Base-by-base conservation (phyloP, 768 basidiomycete genomes). In the Trametes cinnabarina region DNA sequence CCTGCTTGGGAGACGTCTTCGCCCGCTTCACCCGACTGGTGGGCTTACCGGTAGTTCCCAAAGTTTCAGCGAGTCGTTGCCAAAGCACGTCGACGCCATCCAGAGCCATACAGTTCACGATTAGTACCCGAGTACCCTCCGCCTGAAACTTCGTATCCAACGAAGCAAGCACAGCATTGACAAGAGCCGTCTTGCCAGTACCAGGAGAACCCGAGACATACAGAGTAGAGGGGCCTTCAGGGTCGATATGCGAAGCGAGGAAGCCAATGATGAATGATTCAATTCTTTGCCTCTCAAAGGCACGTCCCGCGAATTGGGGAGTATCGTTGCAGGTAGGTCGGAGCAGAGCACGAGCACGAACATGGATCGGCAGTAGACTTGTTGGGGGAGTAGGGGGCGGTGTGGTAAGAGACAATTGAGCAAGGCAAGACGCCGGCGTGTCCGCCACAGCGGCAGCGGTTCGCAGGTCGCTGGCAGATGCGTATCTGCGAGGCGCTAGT, bases 151-250 rank as follows among this genome's bases (percentile, higher is more conserved):
- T 71, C 25, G 80, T 61, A 8, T 74, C 71, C n/a, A 70, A 56
- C 2, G 60, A 57, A 19, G 70, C 71, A 20, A 94, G 69, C 26
- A 92, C 74, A 4, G 85, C 76, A 65, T 87, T 86, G 25, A 94
- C 82, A 3, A 96, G 76, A 0, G 92, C 93, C 1, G 92, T 95
- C 75, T 96, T 95, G 19, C 93, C 93, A 3, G 92, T 93, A 1
- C 95, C 96, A 3, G 94, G 94, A 1, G 92, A 84, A 9, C 96
- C 96, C 9, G 94, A 95, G 51, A 98, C 86, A 71, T 95, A 98
- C 57, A 96, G 77, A 41, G 82, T 79, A 10, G 82, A 76, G 73
- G 67, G 22, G 60, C 41, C 51, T 4, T 59, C 58, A 23, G 64
- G 65, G 19, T 66, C 66, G 43, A 68, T 65, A 43, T 70, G 19